phyloP scores from a whole-genome alignment of 768 basidiomycete genomes.

The Pulveroboletus sp. region DNA sequence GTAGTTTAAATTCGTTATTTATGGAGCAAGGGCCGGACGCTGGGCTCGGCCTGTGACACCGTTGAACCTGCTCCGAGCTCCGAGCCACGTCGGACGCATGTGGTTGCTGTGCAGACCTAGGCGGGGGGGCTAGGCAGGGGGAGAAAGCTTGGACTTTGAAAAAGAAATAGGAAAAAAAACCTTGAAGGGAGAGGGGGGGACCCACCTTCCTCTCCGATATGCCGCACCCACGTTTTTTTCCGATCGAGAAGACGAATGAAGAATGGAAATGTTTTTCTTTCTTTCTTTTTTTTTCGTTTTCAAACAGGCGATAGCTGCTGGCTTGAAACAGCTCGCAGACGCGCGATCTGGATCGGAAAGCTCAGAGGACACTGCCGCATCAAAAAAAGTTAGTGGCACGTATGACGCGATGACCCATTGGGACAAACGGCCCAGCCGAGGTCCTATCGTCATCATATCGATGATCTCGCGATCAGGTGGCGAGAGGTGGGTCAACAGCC shows the following conservation, averaged over 20 bases:
- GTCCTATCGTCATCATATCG: neutral
- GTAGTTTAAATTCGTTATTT: too few relatives aligned
- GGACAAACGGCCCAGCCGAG: neutral
- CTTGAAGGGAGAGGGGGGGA: too few relatives aligned
- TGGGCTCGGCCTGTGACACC: too few relatives aligned
- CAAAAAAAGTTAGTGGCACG: neutral
- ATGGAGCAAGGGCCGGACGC: too few relatives aligned
- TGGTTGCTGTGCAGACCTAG: neutral
- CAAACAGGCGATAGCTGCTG: neutral
- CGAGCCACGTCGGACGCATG: neutral
- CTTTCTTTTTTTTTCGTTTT: neutral
- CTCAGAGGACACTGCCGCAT: neutral
- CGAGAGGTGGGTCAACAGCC: too few relatives aligned
- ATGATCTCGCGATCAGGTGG: neutral
- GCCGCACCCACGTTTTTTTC: conserved; percentile 12
- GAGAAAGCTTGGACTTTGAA: neutral
- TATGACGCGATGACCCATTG: neutral
- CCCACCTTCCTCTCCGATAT: conserved; percentile 11
- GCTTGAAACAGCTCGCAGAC: neutral
- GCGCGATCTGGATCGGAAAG: neutral
- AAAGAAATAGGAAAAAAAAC: neutral
- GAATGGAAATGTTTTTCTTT: neutral
- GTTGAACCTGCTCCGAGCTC: neutral
- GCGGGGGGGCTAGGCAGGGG: neutral
- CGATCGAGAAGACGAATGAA: neutral